A percentile compares a stretch with the other conserved stretches of the same genome.
Evolutionary conservation across 192 early-diverging fungal genomes (phyloP).

Genomic region (Gigaspora rosea): DNA sequence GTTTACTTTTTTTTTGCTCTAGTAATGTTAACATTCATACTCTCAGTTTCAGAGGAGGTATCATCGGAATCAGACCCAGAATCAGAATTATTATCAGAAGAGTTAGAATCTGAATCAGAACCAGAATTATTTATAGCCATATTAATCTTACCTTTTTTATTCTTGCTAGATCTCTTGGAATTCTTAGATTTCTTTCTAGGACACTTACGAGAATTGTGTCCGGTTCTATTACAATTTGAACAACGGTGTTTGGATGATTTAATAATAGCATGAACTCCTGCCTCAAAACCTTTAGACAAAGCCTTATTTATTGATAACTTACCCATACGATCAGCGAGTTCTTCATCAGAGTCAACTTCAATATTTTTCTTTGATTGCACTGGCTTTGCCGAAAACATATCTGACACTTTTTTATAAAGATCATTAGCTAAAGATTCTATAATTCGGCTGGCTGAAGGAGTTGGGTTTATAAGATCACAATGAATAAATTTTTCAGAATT

Average conservation of each 20-base stretch:
- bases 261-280: neutral
- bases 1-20: slow-evolving; percentile 27
- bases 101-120: slow-evolving; percentile 13
- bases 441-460: neutral
- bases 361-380: neutral
- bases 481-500: neutral
- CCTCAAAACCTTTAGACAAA: neutral
- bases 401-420: neutral
- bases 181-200: slow-evolving; percentile 5
- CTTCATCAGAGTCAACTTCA: slow-evolving; percentile 17
- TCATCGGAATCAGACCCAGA: slow-evolving; percentile 7
- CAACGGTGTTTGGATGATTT: slow-evolving; percentile 9
- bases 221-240: no score
- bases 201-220: slow-evolving; percentile 20
- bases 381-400: neutral
- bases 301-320: slow-evolving; percentile 18
- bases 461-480: neutral
- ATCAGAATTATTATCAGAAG: slow-evolving; percentile 14
- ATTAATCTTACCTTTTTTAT: slow-evolving; percentile 29
- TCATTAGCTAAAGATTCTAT: neutral
- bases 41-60: slow-evolving; percentile 23
- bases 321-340: neutral
- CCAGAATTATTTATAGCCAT: slow-evolving; percentile 6
- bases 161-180: no score
- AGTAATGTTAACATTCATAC: slow-evolving; percentile 6